Conservation (phyloP, 441 rosid genomes). For the Gossypium davidsonii region DNA sequence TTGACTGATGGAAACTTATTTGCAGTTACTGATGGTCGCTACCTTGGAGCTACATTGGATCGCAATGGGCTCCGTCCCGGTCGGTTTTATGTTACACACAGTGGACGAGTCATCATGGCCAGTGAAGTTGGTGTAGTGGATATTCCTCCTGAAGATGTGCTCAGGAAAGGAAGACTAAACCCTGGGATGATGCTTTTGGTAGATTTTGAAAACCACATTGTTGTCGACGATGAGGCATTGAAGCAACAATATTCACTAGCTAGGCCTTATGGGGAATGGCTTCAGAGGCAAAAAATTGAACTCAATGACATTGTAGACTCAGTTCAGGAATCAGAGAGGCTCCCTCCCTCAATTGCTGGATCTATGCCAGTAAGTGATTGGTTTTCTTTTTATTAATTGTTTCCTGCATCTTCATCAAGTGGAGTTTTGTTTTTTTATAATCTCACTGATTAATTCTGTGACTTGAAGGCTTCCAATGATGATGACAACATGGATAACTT, state of each 20-base stretch:
- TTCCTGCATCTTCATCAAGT: not conserved
- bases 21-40: conserved; percentile 98
- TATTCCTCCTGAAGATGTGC: conserved; percentile 90
- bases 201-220: conserved; percentile 89
- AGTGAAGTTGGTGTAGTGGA: conserved; percentile 99
- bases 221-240: conserved; percentile 94
- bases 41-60: conserved; percentile 98
- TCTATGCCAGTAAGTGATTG: conserved; percentile 45
- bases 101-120: conserved; percentile 95
- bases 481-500: conserved; percentile 81
- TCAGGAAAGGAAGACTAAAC: conserved; percentile 94
- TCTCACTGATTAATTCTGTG: conserved; percentile 10
- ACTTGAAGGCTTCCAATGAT: conserved; percentile 55
- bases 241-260: conserved; percentile 92
- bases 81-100: conserved; percentile 80
- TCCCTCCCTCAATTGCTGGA: conserved; percentile 68
- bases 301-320: conserved; percentile 72
- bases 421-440: not conserved
- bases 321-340: conserved; percentile 52
- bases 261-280: conserved; percentile 96
- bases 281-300: conserved; percentile 79
- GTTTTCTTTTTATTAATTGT: not conserved
- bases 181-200: conserved; percentile 99
- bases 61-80: conserved; percentile 99
- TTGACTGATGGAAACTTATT: conserved; percentile 10